Evolutionary conservation across 2,329 filamentous ascomycete genomes (phyloP).

Genomic region (Xylariaceae sp.): DNA sequence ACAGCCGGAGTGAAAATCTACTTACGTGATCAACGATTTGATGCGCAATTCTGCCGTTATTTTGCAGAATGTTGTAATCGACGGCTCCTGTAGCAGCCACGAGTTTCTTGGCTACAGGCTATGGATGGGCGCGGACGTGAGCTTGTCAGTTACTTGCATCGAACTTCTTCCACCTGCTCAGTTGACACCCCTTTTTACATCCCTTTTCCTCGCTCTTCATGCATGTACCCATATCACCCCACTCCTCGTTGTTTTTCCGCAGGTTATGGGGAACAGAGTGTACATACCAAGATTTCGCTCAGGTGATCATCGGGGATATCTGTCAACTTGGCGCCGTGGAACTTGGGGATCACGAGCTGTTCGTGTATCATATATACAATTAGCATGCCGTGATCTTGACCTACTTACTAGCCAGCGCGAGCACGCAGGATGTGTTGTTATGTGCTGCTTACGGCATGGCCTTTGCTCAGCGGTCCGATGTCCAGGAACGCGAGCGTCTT

Average conservation of each 20-base stretch:
- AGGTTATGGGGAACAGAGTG: neutral
- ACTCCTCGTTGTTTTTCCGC: neutral
- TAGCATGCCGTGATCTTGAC: neutral
- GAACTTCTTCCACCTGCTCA: neutral
- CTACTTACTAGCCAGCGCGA: no score
- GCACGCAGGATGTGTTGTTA: neutral
- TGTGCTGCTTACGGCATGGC: constrained; percentile 69
- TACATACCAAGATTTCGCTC: constrained; percentile 70
- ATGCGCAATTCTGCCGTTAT: constrained; percentile 88
- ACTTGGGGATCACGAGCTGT: constrained; percentile 93
- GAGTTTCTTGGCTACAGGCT: constrained; percentile 83
- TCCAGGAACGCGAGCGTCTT: constrained; percentile 95
- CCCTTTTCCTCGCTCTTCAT: neutral
- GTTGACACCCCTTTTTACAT: neutral
- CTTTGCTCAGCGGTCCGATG: constrained; percentile 82
- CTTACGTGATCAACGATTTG: constrained; percentile 88
- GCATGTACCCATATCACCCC: neutral
- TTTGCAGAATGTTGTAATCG: constrained; percentile 93
- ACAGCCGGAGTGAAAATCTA: constrained; percentile 17
- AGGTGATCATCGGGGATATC: constrained; percentile 92
- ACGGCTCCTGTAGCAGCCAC: constrained; percentile 68
- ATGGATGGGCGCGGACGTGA: neutral
- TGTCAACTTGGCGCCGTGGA: constrained; percentile 83
- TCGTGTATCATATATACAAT: neutral
- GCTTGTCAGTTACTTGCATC: neutral